Evolutionary conservation across 805 yeast genomes (phyloP), one percentile per base, ranked within the genome.

Genomic region (Wickerhamiella nectarea): DNA sequence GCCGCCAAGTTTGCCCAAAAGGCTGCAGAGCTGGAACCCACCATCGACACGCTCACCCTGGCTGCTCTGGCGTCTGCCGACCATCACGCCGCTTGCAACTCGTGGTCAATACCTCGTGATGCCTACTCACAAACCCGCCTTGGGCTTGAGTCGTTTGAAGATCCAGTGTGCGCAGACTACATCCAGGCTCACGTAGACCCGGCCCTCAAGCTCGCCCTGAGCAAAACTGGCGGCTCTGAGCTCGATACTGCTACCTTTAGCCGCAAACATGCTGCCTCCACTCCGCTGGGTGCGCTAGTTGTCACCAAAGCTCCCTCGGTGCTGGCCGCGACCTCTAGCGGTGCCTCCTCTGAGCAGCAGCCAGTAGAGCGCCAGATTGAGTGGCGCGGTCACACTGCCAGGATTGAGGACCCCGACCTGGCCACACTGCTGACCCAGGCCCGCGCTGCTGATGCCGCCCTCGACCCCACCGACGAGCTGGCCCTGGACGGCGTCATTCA

Each of bases 391-490:
- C 77, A 77, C 57, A 62, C 68, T 8, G 94, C 95, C 0, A 56
- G 56, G 5, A 65, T 87, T 19, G 65, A 69, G 48, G 83, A 83
- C 51, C 80, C 83, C 41, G 85, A 83, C 48, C 67, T 85, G 36
- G 82, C 93, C 0, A 71, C 54, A 22, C 53, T 58, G 7, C 50
- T 65, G 17, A 37, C 52, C 12, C 43, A 48, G 6, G 66, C 67
- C 1, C 51, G 51, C 34, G 45, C 45, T 3, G 43, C 44, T 20
- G 60, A 59, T 33, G 37, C 37, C 14, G 36, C 39, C 6, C 49
- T 59, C 14, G 41, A 43, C 14, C 47, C 58, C 10, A 29, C 42
- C n/a, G 25, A 41, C 17, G 36, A 36, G 4, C 44, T 1, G 55
- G 61, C 10, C 65, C 82, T 69, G 56, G 91, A 83, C 54, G 52